Conservation (phyloP, 805 yeast species). For the Nakazawaea anatomiae region DNA sequence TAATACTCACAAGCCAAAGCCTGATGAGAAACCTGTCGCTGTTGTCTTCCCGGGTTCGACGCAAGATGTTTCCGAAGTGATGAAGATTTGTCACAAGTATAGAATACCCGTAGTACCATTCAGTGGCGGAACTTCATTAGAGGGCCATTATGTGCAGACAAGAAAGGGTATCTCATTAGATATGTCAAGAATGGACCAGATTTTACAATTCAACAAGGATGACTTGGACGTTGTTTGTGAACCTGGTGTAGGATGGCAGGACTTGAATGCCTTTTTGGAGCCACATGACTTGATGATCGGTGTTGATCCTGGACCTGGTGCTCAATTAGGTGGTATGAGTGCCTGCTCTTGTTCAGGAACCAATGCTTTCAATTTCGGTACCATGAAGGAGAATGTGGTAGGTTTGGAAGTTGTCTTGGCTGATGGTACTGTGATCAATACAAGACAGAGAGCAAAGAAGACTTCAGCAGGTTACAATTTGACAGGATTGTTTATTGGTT, state of each 20-base stretch:
- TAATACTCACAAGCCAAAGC: constrained; percentile 59
- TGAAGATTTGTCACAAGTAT: constrained; percentile 50
- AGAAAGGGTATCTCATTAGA: constrained; percentile 50
- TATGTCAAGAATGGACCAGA: constrained; percentile 44
- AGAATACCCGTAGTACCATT: constrained; percentile 57
- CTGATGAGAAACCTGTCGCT: constrained; percentile 47
- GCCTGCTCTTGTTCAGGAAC: constrained; percentile 72
- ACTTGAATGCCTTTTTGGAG: constrained; percentile 40
- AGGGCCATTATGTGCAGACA: constrained; percentile 60
- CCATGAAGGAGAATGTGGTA: constrained; percentile 70
- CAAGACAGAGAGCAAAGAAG: constrained; percentile 65
- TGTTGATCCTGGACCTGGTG: constrained; percentile 73
- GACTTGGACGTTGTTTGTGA: constrained; percentile 61
- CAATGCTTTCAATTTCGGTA: constrained; percentile 73
- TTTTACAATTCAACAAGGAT: constrained; percentile 42
- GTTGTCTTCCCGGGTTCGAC: constrained; percentile 54
- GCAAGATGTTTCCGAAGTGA: constrained; percentile 49
- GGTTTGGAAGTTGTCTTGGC: constrained; percentile 68
- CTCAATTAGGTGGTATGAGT: constrained; percentile 73
- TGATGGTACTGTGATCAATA: constrained; percentile 67
- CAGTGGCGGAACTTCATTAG: constrained; percentile 62
- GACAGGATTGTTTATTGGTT: constrained; percentile 62
- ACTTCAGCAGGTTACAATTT: constrained; percentile 71
- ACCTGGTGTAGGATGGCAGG: constrained; percentile 68
- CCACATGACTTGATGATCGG: constrained; percentile 50